Evolutionary conservation across 345 rosid genomes (phyloP), one percentile per base, ranked within the genome.

Genomic region (Abelmoschus esculentus): DNA sequence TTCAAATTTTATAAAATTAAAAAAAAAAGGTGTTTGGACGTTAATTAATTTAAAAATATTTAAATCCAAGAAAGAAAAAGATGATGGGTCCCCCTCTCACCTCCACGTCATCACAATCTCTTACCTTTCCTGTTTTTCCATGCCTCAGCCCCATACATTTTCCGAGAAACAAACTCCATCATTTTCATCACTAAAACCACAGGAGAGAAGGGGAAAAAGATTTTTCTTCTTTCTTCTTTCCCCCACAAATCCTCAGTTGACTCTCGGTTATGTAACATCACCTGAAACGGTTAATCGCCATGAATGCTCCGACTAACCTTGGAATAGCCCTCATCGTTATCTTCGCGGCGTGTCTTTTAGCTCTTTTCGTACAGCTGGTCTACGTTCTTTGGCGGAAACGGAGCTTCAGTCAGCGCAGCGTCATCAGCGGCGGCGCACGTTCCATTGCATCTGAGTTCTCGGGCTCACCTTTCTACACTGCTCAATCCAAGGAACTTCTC

Each of bases 401-500:
- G 13, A 60, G 79, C 44, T 82, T 83, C 78, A 74, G 55, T 19
- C 75, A 70, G 13, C 80, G 80, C 71, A 77, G 75, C 68, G 13
- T 73, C 12, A 18, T 65, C 32, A 73, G 67, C 11, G 74, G 80
- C 61, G 53, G 63, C 14, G 10, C 26, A 44, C 18, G 26, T 66
- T 66, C 50, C 34, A 7, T 31, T 3, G 79, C 71, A 34, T 38
- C 74, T 14, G 79, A 74, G 29, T 32, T 59, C 4, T 76, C 60
- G n/a, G 58, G 63, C 6, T 80, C 78, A 36, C 62, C 74, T 1
- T 61, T 69, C 36, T 66, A 70, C 63, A 14, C 67, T 32, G 67
- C 80, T 62, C 86, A 86, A 2, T 85, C 92, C 1, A 92, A 88
- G 76, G 96, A 92, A 77, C 86, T 88, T 15, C 87, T 87, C 8